phyloP scores from a whole-genome alignment of 345 rosid species.

The Eucalyptus albens region DNA sequence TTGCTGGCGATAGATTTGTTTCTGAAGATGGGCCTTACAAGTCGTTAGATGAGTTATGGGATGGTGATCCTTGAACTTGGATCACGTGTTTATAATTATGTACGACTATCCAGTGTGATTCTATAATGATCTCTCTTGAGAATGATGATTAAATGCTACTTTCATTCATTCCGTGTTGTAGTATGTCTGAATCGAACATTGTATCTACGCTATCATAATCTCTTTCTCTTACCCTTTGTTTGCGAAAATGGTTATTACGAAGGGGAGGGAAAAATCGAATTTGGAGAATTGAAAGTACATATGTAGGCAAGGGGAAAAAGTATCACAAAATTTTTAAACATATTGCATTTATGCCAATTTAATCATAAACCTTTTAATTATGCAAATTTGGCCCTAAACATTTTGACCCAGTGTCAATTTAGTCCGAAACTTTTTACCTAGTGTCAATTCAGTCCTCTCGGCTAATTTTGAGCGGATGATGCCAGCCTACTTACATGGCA shows the following conservation, averaged over 20 bases:
- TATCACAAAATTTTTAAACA: no score
- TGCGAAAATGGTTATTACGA: neutral
- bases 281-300: no score
- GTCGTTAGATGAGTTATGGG: neutral
- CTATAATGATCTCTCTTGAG: neutral
- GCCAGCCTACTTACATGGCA: no score
- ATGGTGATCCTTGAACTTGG: neutral
- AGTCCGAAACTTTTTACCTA: no score
- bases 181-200: neutral
- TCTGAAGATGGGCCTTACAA: neutral
- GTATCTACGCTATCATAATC: neutral
- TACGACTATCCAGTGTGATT: neutral
- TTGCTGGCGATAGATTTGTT: neutral
- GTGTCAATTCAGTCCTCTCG: no score
- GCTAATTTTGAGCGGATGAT: no score
- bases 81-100: no score
- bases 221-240: neutral
- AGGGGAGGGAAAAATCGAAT: neutral
- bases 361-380: accelerated
- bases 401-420: no score
- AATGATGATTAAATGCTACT: neutral
- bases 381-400: no score
- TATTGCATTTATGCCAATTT: no score
- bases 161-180: neutral
- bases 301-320: neutral